Base-by-base conservation (phyloP, 768 basidiomycete genomes). In the Daedaleopsis sinensis region DNA sequence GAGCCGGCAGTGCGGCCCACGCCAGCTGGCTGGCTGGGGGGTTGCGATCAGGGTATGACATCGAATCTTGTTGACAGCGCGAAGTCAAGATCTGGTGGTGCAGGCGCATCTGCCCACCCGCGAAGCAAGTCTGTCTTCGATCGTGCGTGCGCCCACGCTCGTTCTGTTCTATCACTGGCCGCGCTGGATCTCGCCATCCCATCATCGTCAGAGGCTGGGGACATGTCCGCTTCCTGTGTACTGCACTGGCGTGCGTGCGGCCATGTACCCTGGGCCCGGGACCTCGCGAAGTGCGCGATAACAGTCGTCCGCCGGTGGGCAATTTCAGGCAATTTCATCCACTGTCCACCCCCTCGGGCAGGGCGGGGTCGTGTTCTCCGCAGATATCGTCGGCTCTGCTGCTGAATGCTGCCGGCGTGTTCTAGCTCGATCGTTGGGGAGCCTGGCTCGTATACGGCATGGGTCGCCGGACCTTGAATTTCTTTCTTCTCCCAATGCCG, bases 61-160 rank as follows among this genome's bases (percentile, higher is more conserved):
- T 39, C 48, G 57, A 63, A 63, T 58, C 62, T 57, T n/a, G 16
- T 43, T 21, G 38, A 27, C 51, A 19, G 52, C 52, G 36, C 32
- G 19, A 46, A 52, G 27, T 18, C 47, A 46, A 54, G 56, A 58
- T 62, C 62, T 51, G 27, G 57, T 38, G 23, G 23, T 18, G 58
- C 39, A 42, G 36, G 47, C 61, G 37, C 55, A 57, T 62, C 55
- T 57, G n/a, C 50, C 19, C 43, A 43, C 47, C 47, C 47, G 42
- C 50, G 55, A 48, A 56, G 50, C 43, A 57, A 51, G 43, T 39
- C 47, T 62, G 55, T 57, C 52, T 43, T 44, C 23, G 61, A 62
- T 55, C 56, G 39, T 50, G 44, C 38, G 48, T 42, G 35, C 59
- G 24, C 47, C 54, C 35, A 42, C 46, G 42, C 35, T 13, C 43